Conservation (phyloP, 768 basidiomycete species). For the Pholiota conissans region DNA sequence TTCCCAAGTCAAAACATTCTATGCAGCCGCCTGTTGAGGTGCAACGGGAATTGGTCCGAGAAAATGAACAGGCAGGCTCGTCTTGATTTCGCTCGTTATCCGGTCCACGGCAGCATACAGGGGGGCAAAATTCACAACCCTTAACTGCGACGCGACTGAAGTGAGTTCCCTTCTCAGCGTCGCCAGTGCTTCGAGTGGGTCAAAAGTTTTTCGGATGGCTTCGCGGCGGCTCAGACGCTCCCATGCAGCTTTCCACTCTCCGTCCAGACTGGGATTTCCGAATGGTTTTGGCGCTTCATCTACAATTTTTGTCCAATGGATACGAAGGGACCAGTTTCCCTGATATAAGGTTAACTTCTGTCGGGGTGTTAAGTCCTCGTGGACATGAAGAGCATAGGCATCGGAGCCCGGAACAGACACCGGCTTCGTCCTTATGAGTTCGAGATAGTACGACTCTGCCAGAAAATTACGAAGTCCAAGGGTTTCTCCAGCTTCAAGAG, state of each 20-base stretch:
- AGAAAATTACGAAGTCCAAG: background rate
- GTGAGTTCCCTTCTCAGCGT: too few relatives aligned
- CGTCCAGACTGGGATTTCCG: too few relatives aligned
- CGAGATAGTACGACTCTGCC: background rate
- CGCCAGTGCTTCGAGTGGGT: too few relatives aligned
- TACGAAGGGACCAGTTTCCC: conserved; percentile 2
- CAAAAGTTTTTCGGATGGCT: too few relatives aligned
- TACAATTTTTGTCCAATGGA: background rate
- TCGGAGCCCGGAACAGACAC: background rate
- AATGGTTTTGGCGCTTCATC: background rate
- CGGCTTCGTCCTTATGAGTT: background rate
- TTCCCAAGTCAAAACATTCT: too few relatives aligned
- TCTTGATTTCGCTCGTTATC: background rate
- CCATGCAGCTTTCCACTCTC: too few relatives aligned
- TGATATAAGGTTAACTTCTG: background rate
- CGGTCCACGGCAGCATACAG: background rate
- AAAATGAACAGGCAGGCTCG: background rate
- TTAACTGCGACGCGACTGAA: too few relatives aligned
- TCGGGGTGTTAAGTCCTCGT: background rate
- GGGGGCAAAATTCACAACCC: too few relatives aligned
- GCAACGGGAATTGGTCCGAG: background rate
- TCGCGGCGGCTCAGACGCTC: too few relatives aligned
- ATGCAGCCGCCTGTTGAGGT: too few relatives aligned
- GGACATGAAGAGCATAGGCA: background rate
- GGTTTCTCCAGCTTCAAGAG: background rate